Evolutionary conservation across 2,329 filamentous ascomycete species (phyloP), one percentile per base, ranked within the genome.

Genomic region (Fonsecaea monophora): DNA sequence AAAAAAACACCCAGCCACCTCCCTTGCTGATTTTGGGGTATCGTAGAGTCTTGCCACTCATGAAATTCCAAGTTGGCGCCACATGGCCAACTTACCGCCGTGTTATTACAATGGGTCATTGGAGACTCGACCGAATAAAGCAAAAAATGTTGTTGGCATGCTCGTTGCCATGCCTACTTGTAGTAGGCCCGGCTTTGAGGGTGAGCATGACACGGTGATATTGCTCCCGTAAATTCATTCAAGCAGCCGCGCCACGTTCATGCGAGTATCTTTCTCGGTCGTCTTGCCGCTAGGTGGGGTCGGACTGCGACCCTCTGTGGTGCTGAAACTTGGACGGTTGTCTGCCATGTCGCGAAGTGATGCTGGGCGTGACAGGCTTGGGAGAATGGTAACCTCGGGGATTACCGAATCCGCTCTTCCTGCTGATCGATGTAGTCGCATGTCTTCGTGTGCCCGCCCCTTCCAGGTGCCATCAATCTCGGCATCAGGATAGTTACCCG

Each of bases 191-290:
- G 25, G 2, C 1, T 25, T 25, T 25, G 25, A 25, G 25, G 25
- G 25, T 2, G 25, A 25, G 25, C 25, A 25, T 25, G 25, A 25
- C 25, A 25, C 25, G 2, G 7, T 38, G 37, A 38, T 38, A 38
- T 10, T 38, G 3, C 37, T 38, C 9, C 3, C n/a, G 13, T 40
- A 25, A 8, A 21, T 12, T 67, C 32, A 70, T 15, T 65, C 69
- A 42, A 71, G 60, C 8, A 71, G 62, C 25, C 67, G 56, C 34
- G 69, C 63, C 18, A 71, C 62, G 13, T 64, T 67, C 64, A 71
- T 71, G 7, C 69, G 66, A 59, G 54, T 53, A 21, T 71, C 69
- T 53, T 60, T 68, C 45, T 64, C 50, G 18, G 30, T 21, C 9
- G 58, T 13, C 30, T 34, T 53, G 9, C 15, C 18, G 45, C 8